Percentiles rank a stretch among this genome's conserved stretches.
phyloP scores from a whole-genome alignment of 352 stramenopile species.

The Phytophthora idaei region DNA sequence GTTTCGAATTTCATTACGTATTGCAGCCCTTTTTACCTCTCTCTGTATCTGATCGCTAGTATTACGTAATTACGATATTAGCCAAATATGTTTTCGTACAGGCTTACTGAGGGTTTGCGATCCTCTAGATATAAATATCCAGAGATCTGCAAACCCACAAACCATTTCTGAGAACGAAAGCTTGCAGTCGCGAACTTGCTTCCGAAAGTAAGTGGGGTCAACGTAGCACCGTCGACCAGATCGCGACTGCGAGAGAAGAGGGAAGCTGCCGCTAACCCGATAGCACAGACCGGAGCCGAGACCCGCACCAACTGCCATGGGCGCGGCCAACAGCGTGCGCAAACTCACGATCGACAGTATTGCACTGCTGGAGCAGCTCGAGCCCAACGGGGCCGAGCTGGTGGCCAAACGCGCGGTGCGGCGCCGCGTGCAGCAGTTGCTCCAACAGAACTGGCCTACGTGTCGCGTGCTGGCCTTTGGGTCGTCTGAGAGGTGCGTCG shows the following conservation, averaged over 20 bases:
- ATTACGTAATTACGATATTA: too few relatives aligned
- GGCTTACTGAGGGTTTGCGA: too few relatives aligned
- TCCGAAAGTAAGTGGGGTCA: not conserved
- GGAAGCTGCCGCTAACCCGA: not conserved
- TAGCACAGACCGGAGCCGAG: not conserved
- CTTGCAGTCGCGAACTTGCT: slow-evolving; percentile 9
- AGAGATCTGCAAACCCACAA: not conserved
- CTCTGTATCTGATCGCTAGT: too few relatives aligned
- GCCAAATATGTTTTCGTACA: too few relatives aligned
- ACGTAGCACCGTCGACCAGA: not conserved
- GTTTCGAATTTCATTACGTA: too few relatives aligned
- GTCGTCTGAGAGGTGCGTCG: slow-evolving; percentile 72
- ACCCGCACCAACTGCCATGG: slow-evolving; percentile 47
- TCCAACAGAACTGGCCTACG: slow-evolving; percentile 45
- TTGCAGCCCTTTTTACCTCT: too few relatives aligned
- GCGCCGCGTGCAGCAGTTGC: slow-evolving; percentile 51
- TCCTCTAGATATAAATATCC: too few relatives aligned
- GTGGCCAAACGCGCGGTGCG: slow-evolving; percentile 54
- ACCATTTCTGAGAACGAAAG: slow-evolving; percentile 4
- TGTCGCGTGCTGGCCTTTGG: slow-evolving; percentile 74
- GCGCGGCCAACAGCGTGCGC: slow-evolving; percentile 76
- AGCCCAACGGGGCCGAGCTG: slow-evolving; percentile 65
- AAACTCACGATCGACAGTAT: slow-evolving; percentile 86
- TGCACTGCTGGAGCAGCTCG: slow-evolving; percentile 79
- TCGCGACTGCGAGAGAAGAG: slow-evolving; percentile 3